Evolutionary conservation across 306 rosid genomes (phyloP), one percentile per base, ranked within the genome.

Genomic region (Spatholobus suberectus): DNA sequence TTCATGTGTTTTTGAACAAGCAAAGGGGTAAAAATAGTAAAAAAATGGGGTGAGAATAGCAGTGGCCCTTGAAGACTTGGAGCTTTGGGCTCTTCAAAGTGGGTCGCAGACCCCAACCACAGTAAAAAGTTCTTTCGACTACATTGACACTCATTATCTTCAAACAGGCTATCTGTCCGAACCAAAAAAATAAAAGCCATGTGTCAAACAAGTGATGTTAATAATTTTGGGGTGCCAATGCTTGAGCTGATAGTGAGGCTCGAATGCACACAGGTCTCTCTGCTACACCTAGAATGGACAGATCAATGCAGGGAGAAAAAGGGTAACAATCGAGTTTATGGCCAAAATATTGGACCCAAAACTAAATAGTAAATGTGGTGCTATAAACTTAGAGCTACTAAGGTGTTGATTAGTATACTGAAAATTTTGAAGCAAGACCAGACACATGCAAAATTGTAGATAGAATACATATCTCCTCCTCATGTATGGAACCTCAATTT

Each of bases 41-140:
- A n/a, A n/a, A n/a, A n/a, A n/a, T n/a, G n/a, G n/a, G n/a, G n/a
- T n/a, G n/a, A n/a, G n/a, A n/a, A n/a, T n/a, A n/a, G n/a, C n/a
- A n/a, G n/a, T n/a, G n/a, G n/a, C n/a, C n/a, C n/a, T n/a, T n/a
- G n/a, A n/a, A n/a, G n/a, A n/a, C 46, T 75, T 49, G 17, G 0
- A 78, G 75, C 10, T 78, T 79, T 44, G 84, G 84, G 37, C 78
- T 74, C 15, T 85, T 37, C 34, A 80, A 68, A 18, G 55, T 80
- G 59, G 82, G 84, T 26, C 38, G 5, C 20, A 8, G n/a, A 17
- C n/a, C 65, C 26, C 81, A n/a, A 75, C 59, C 3, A 41, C 0
- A 11, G 59, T 68, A 2, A 75, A 67, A 38, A 85, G 82, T 1
- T n/a, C n/a, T n/a, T n/a, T n/a, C n/a, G n/a, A n/a, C n/a, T 85